Base-by-base conservation (phyloP, 371 early-diverging fungal genomes). In the Haplosporangium sp. region DNA sequence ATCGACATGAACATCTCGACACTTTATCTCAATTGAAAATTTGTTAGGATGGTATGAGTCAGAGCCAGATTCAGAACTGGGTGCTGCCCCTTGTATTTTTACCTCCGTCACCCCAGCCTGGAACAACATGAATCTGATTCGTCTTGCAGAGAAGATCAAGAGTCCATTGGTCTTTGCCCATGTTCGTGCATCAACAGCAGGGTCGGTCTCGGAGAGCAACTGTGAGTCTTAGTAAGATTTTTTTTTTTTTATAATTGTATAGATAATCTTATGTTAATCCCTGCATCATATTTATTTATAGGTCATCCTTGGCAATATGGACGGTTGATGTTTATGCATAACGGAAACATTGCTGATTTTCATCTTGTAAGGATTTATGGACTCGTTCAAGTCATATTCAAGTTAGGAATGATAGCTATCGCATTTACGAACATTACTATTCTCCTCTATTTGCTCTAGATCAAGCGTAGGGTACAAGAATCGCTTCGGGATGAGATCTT, bases 281-380 rank as follows among this genome's bases (percentile, higher is more conserved):
- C 17, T 44, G 2, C 44, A 44, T 7, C 9, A 17, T n/a, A 48
- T 48, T 48, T 13, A 17, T 48, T 4, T 2, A 20, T 72, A 85
- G 85, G 85, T 73, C 93, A 93, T 74, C 93, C 93, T 45, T 93
- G 91, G 91, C 84, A 88, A 85, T 90, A 86, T 74, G 94, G 94
- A 42, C 87, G 89, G 48, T 82, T 95, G 34, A 94, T 95, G 94
- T 95, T 92, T 89, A 94, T 95, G 95, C 95, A 95, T 86, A 94
- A 95, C 75, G 95, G 95, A 52, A 86, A 90, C 70, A 92, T 95
- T 69, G 89, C 89, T 55, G 85, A 89, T 62, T 95, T 95, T 63
- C 84, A 88, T 60, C 88, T 88, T 81, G 88, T 89, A 84, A 65
- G 74, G 17, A 13, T 48, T 6, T 10, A 27, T 56, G 11, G 34